Conservation (phyloP, 1,139 yeast genomes). For the Scheffersomyces titani region DNA sequence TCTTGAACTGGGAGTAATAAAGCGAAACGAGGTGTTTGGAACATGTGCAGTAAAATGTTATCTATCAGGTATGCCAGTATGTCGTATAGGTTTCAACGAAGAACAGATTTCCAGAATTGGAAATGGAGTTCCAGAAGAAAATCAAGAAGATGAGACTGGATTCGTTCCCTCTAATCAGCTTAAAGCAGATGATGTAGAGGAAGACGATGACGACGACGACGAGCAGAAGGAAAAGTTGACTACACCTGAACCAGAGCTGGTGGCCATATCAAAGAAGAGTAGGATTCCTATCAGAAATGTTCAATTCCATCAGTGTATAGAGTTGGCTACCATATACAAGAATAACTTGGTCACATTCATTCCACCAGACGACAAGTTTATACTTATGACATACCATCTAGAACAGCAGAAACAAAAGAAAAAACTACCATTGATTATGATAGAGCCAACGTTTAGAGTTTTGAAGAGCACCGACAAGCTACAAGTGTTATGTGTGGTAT, state of each 20-base stretch:
- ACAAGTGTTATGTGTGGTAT: constrained; percentile 38
- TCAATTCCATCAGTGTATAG: constrained; percentile 50
- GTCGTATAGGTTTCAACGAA: constrained; percentile 47
- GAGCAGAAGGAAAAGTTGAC: background rate
- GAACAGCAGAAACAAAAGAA: constrained; percentile 39
- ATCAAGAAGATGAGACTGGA: constrained; percentile 4
- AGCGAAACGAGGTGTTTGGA: constrained; percentile 40
- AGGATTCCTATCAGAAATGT: constrained; percentile 42
- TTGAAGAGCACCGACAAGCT: constrained; percentile 22
- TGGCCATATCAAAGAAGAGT: constrained; percentile 7
- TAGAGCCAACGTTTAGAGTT: constrained; percentile 37
- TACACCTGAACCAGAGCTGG: constrained; percentile 8
- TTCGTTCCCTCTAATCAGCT: background rate
- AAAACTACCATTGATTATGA: constrained; percentile 39
- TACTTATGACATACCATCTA: constrained; percentile 41
- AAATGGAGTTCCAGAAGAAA: constrained; percentile 12
- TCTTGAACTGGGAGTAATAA: constrained; percentile 27
- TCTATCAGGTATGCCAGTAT: constrained; percentile 49
- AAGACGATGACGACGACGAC: constrained; percentile 11
- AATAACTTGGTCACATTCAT: constrained; percentile 43
- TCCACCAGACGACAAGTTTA: constrained; percentile 49
- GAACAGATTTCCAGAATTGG: constrained; percentile 30
- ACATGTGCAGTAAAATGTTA: constrained; percentile 40
- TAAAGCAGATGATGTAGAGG: constrained; percentile 6
- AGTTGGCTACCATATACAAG: constrained; percentile 38